Evolutionary conservation across 2,329 filamentous ascomycete species (phyloP).

Genomic region (Hansfordia pulvinata): DNA sequence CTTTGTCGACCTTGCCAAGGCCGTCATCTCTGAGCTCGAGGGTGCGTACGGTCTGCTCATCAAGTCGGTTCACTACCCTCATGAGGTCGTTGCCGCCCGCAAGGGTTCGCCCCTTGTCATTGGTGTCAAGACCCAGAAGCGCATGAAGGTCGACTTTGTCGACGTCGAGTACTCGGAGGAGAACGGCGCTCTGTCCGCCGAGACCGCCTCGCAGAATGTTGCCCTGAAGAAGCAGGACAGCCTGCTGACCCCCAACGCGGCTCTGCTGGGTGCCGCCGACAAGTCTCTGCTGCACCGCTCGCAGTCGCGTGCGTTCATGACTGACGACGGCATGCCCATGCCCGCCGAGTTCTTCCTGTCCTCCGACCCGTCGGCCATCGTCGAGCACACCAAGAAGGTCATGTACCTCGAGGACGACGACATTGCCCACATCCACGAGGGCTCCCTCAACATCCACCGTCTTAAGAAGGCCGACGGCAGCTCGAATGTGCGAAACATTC

Average conservation of each 20-base stretch:
- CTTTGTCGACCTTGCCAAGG: slow-evolving; percentile 93
- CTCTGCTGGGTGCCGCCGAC: slow-evolving; percentile 77
- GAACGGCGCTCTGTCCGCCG: slow-evolving; percentile 69
- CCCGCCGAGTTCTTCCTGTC: slow-evolving; percentile 99
- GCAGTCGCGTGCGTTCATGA: slow-evolving; percentile 97
- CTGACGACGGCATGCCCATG: slow-evolving; percentile 94
- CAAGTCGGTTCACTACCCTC: slow-evolving; percentile 97
- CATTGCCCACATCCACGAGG: slow-evolving; percentile 98
- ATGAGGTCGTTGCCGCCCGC: slow-evolving; percentile 93
- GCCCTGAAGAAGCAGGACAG: slow-evolving; percentile 79
- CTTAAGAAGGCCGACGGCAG: slow-evolving; percentile 93
- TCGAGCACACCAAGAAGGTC: slow-evolving; percentile 99
- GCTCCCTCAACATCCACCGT: slow-evolving; percentile 96
- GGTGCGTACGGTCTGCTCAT: slow-evolving; percentile 94
- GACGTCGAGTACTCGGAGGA: slow-evolving; percentile 96
- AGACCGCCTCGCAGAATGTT: slow-evolving; percentile 90
- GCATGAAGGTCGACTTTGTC: slow-evolving; percentile 99
- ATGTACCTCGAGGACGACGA: slow-evolving; percentile 99
- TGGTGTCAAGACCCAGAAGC: slow-evolving; percentile 90
- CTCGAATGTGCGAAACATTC: slow-evolving; percentile 94
- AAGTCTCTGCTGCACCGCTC: slow-evolving; percentile 97
- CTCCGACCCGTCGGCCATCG: slow-evolving; percentile 93
- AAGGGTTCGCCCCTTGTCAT: slow-evolving; percentile 98
- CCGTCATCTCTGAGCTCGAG: slow-evolving; percentile 95
- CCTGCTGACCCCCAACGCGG: slow-evolving; percentile 49